Conservation (phyloP, 75 land plant species). For the Larix kaempferi region DNA sequence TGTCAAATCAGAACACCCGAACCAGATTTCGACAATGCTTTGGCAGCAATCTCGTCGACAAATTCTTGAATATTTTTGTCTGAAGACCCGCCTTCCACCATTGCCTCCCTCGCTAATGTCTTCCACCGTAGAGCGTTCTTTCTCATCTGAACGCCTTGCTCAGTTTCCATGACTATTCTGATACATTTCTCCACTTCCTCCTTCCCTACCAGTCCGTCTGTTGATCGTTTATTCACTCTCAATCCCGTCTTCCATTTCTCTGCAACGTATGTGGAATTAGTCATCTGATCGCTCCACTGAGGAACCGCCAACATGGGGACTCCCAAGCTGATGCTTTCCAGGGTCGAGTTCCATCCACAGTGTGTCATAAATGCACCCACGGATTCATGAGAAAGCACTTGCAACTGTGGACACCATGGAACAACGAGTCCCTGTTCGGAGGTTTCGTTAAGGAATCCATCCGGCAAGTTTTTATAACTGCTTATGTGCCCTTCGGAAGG, state of each 20-base stretch:
- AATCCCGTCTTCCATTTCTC: slow-evolving; percentile 22
- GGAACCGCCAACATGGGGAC: slow-evolving; percentile 40
- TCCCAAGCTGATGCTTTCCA: slow-evolving; percentile 27
- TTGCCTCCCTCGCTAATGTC: slow-evolving; percentile 38
- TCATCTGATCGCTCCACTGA: slow-evolving; percentile 30
- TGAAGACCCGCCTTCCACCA: slow-evolving; percentile 53
- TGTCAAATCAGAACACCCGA: not conserved
- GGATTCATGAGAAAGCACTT: slow-evolving; percentile 26
- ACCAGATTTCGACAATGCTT: not conserved
- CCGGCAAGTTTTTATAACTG: slow-evolving; percentile 1
- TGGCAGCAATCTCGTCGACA: slow-evolving; percentile 12
- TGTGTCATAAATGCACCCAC: slow-evolving; percentile 35
- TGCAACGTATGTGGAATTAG: slow-evolving; percentile 22
- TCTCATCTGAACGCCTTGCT: slow-evolving; percentile 33
- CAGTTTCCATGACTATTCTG: slow-evolving; percentile 25
- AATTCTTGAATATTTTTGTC: slow-evolving; percentile 30
- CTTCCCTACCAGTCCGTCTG: slow-evolving; percentile 18
- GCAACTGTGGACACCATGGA: slow-evolving; percentile 34
- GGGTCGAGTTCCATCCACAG: slow-evolving; percentile 49
- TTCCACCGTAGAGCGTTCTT: slow-evolving; percentile 39
- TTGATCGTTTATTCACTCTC: slow-evolving; percentile 4
- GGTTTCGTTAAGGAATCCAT: slow-evolving; percentile 13
- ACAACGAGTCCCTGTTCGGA: slow-evolving; percentile 16
- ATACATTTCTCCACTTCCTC: slow-evolving; percentile 46
- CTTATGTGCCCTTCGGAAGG: not conserved